These are phyloP conservation scores for Tricladium varicosporioides DNA, from an alignment of 2,329 filamentous ascomycete species.

Conservation along the genomic window DNA sequence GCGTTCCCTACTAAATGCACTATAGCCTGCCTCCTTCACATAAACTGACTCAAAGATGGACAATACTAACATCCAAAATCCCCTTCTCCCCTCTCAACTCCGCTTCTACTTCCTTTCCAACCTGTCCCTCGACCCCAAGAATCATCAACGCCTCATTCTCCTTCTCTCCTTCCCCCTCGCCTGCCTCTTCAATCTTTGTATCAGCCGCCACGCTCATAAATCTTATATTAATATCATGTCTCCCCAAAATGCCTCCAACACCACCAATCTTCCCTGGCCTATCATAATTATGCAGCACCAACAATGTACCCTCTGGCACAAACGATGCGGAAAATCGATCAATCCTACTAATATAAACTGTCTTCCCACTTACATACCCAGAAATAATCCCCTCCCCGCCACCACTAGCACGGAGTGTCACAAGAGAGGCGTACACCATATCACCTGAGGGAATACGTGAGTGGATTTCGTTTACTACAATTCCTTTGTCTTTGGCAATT, in stretches of 20 bases:
- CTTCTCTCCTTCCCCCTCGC: conserved; percentile 34
- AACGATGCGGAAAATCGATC: conserved; percentile 74
- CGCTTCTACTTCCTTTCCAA: conserved; percentile 54
- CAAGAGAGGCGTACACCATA: conserved; percentile 65
- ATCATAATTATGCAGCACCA: conserved; percentile 82
- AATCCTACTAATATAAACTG: conserved; percentile 68
- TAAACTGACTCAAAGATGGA: conserved; percentile 33
- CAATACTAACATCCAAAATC: conserved; percentile 54
- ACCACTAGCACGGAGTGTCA: conserved; percentile 55
- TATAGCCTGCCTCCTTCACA: not conserved
- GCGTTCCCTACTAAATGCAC: not conserved
- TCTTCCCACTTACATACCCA: conserved; percentile 64
- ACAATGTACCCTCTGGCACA: conserved; percentile 67
- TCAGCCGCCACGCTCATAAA: conserved; percentile 70
- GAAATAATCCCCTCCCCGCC: conserved; percentile 51
- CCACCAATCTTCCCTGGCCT: conserved; percentile 79
- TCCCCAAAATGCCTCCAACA: conserved; percentile 69
- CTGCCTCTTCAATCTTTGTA: conserved; percentile 21
- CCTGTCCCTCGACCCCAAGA: conserved; percentile 65
- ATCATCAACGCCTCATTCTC: conserved; percentile 78
- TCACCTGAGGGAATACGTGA: conserved; percentile 58
- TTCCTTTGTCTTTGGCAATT: conserved; percentile 73
- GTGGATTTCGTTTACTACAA: conserved; percentile 73
- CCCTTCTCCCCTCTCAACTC: conserved; percentile 50
- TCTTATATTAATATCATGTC: conserved; percentile 71